Evolutionary conservation across 345 rosid genomes (phyloP).

Genomic region (Aquilaria yunnanensis): DNA sequence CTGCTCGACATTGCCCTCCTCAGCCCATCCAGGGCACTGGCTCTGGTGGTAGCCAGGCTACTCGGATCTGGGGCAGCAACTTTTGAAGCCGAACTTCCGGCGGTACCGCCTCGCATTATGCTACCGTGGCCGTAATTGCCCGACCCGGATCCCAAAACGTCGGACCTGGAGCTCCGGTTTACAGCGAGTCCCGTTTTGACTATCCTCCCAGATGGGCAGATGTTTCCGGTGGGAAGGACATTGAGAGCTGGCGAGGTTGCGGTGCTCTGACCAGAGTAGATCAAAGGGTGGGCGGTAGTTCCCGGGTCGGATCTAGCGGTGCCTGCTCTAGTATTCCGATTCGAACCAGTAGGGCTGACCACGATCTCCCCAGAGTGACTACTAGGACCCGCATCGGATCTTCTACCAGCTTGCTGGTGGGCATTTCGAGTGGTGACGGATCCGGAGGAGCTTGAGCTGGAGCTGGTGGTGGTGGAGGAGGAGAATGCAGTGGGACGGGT

Average conservation of each 20-base stretch:
- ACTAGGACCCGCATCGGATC: slow-evolving; percentile 40
- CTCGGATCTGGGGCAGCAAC: slow-evolving; percentile 1
- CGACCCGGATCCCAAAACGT: slow-evolving; percentile 69
- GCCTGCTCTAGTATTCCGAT: slow-evolving; percentile 27
- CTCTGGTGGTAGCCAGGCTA: slow-evolving; percentile 1
- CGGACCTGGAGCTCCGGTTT: slow-evolving; percentile 40
- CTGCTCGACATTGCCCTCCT: slow-evolving; percentile 14
- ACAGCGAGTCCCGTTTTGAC: slow-evolving; percentile 57
- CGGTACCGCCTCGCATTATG: slow-evolving; percentile 55
- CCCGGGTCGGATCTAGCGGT: slow-evolving; percentile 44
- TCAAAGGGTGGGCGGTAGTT: slow-evolving; percentile 29
- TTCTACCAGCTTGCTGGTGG: slow-evolving; percentile 21
- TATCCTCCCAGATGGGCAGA: slow-evolving; percentile 75
- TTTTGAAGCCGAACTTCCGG: slow-evolving; percentile 3
- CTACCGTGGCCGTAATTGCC: slow-evolving; percentile 90
- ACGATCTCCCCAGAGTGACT: slow-evolving; percentile 64
- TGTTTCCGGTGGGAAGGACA: slow-evolving; percentile 77
- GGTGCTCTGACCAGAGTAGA: slow-evolving; percentile 44
- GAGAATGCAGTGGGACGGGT: slow-evolving; percentile 28
- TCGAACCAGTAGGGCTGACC: slow-evolving; percentile 40
- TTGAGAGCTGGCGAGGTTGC: slow-evolving; percentile 47
- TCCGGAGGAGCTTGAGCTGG: slow-evolving; percentile 79
- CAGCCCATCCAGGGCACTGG: slow-evolving; percentile 14
- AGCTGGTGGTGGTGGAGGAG: slow-evolving; percentile 33
- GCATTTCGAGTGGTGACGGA: slow-evolving; percentile 57